Evolutionary conservation across 139 green algal genomes (phyloP), one percentile per base, ranked within the genome.

Genomic region (Asterochloris erici): DNA sequence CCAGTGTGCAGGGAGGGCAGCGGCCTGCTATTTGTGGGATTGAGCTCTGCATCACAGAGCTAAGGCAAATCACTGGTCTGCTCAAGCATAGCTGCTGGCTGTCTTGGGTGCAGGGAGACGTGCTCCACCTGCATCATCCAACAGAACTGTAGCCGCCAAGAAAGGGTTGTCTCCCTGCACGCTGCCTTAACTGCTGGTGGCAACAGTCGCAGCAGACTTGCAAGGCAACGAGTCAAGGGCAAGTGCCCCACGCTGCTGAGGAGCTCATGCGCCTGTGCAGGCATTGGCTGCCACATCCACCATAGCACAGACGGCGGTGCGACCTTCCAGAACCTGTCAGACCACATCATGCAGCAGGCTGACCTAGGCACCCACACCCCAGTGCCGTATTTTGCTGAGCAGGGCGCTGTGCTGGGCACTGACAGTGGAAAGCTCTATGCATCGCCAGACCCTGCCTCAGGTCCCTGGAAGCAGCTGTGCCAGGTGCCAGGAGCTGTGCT

Each of bases 371-470:
- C 24, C 0, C 76, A 80, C 76, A 80, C 76, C 6, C 76, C 76
- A 80, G 76, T 80, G 76, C 76, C 76, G 12, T 80, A 80, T 17
- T 80, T 80, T 80, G 76, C 68, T 10, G 24, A 70, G 47, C 26
- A 80, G 24, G 76, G 76, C 14, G 54, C 60, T 17, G 60, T 80
- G 76, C 23, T 80, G 76, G 76, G 76, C 47, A 70, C 60, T 23
- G 47, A 80, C 24, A 80, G 60, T 60, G 76, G 76, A n/a, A 62
- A 80, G 12, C 47, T 80, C n/a, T n/a, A 69, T 24, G 21, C 68
- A 63, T 80, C 60, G 14, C 15, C 47, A 80, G 76, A 80, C 54
- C 24, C 24, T 4, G 47, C 12, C 9, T 14, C 47, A 14, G 60
- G 24, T 38, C 13, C 24, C 4, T 80, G 76, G 76, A 26, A 68